Evolutionary conservation across 2,329 filamentous ascomycete species (phyloP).

Genomic region (Talaromyces sp.): DNA sequence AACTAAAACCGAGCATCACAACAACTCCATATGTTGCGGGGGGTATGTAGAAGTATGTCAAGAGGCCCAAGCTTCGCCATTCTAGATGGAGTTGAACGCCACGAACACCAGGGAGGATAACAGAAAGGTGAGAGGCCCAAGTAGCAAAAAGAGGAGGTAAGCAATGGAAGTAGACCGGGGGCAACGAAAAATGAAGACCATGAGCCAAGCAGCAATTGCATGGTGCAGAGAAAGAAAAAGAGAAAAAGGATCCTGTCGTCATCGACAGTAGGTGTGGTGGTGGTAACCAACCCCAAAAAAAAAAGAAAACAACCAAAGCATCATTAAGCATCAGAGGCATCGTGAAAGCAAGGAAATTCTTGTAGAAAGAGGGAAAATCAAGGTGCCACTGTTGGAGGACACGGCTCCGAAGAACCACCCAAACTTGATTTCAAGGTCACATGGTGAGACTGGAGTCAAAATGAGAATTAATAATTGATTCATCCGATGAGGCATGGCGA

Average conservation of each 20-base stretch:
- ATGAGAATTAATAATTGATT: conserved; percentile 14
- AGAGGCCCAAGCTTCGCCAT: conserved; percentile 21
- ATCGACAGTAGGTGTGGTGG: too few species aligned
- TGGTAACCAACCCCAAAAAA: too few species aligned
- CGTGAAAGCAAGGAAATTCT: not conserved
- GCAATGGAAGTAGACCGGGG: too few species aligned
- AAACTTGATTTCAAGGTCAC: not conserved
- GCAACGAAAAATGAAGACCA: too few species aligned
- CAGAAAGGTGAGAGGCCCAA: not conserved
- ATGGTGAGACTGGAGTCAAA: conserved; percentile 8
- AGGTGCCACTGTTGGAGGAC: not conserved
- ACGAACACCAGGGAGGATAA: not conserved
- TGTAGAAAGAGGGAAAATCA: not conserved
- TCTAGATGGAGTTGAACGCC: conserved; percentile 18
- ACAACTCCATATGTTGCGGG: not conserved
- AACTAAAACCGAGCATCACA: conserved; percentile 2
- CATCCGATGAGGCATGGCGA: conserved; percentile 10
- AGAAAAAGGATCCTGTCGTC: too few species aligned
- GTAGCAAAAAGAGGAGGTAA: not conserved
- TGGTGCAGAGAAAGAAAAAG: too few species aligned
- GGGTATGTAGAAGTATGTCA: conserved; percentile 1
- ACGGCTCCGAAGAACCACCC: not conserved
- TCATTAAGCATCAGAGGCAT: not conserved
- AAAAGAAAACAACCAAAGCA: not conserved
- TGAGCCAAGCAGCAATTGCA: too few species aligned